A percentile compares a stretch with the other conserved stretches of the same genome.
phyloP scores from a whole-genome alignment of 768 basidiomycete species.

The Strobilomyces echinocephalus region DNA sequence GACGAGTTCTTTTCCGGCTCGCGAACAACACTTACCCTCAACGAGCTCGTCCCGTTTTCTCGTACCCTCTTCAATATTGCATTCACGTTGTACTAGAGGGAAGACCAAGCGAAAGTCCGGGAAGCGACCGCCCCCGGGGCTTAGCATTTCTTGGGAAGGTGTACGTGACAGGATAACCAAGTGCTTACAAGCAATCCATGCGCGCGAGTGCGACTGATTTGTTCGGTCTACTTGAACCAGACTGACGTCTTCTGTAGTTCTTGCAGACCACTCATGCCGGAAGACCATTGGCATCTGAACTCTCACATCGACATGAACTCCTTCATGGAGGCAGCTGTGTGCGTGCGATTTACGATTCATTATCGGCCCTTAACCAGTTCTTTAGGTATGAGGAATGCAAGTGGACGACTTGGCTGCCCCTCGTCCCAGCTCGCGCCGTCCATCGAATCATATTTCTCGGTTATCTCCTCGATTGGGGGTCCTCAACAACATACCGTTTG shows the following conservation, averaged over 20 bases:
- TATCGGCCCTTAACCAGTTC: background rate
- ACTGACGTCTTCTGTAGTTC: constrained; percentile 50
- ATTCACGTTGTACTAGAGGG: constrained; percentile 70
- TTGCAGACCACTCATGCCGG: constrained; percentile 73
- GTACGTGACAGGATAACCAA: constrained; percentile 71
- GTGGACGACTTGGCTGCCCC: constrained; percentile 27
- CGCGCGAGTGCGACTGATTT: constrained; percentile 66
- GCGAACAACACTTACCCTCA: constrained; percentile 75
- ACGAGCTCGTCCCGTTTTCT: constrained; percentile 75
- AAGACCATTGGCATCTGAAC: constrained; percentile 79
- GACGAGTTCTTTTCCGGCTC: constrained; percentile 84
- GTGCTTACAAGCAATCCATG: constrained; percentile 78
- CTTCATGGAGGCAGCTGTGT: constrained; percentile 88
- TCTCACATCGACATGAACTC: constrained; percentile 53
- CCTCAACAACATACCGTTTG: constrained; percentile 93
- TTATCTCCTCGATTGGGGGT: constrained; percentile 73
- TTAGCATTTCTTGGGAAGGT: constrained; percentile 52
- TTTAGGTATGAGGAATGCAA: constrained; percentile 62
- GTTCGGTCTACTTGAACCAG: background rate
- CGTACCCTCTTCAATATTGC: constrained; percentile 80
- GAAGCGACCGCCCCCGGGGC: constrained; percentile 39
- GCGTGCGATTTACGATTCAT: constrained; percentile 21
- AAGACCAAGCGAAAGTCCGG: constrained; percentile 38
- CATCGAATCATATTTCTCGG: constrained; percentile 59
- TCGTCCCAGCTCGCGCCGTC: constrained; percentile 54